A percentile compares a stretch with the other conserved stretches of the same genome.
These are phyloP conservation scores for Desmodesmus armatus DNA, from an alignment of 139 green algal genomes.

Conservation along the genomic window DNA sequence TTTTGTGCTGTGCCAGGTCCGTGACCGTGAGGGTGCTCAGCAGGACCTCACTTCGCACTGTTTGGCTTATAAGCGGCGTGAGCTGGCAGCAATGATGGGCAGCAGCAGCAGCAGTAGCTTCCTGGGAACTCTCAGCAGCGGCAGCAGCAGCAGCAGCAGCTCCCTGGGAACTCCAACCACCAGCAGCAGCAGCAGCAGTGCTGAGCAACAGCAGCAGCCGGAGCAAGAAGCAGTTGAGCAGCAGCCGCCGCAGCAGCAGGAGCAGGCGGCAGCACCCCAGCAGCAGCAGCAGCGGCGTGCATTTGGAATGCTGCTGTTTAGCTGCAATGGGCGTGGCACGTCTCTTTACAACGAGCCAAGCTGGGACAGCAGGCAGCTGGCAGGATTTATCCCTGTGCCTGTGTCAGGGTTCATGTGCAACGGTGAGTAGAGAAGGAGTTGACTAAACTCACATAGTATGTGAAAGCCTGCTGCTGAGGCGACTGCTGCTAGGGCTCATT, in stretches of 20 bases:
- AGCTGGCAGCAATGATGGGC: constrained; percentile 56
- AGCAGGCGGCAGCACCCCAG: not conserved
- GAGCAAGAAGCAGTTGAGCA: too few relatives aligned
- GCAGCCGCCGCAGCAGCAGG: not conserved
- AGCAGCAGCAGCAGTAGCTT: too few relatives aligned
- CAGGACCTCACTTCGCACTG: constrained; percentile 62
- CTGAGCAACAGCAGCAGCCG: too few relatives aligned
- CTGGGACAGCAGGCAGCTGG: constrained; percentile 65
- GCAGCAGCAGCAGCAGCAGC: too few relatives aligned
- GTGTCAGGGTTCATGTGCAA: constrained; percentile 71
- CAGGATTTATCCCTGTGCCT: constrained; percentile 63
- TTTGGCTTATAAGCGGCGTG: constrained; percentile 60
- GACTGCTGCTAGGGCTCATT: not conserved
- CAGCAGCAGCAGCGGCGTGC: constrained; percentile 13
- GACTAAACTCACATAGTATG: not conserved
- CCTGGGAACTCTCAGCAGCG: too few relatives aligned
- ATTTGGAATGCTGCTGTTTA: constrained; percentile 74
- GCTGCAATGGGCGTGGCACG: constrained; percentile 69
- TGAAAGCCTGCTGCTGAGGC: not conserved
- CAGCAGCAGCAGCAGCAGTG: not conserved
- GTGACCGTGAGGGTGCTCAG: constrained; percentile 62
- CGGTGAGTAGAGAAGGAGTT: constrained; percentile 46
- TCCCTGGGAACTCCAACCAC: too few relatives aligned
- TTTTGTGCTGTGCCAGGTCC: constrained; percentile 42
- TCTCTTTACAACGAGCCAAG: constrained; percentile 58